Evolutionary conservation across 176 grass and related monocot species (phyloP), one percentile per base, ranked within the genome.

Genomic region (Aegilops umbellulata): DNA sequence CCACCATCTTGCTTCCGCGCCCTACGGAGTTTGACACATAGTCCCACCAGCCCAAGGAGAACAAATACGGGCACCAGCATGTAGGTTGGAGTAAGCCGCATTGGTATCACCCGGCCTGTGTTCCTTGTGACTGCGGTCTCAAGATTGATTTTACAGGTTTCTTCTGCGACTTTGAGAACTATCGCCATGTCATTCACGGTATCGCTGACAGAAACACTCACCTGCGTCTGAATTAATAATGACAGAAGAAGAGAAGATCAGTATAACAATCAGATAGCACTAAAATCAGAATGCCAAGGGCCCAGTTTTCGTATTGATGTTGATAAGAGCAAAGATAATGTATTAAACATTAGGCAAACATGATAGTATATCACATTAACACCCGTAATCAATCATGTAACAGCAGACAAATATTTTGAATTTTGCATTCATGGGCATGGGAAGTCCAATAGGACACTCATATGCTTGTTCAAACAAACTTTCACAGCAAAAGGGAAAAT

Each of bases 101-200:
- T 88, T 10, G 68, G 77, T 25, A 84, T 64, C 13, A 67, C 89
- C 67, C 53, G 84, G 51, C 78, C 69, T 79, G 74, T 68, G 41
- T 80, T 90, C 32, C 83, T 87, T 44, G 79, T 42, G 66, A 87
- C 83, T 47, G 84, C 87, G 31, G 36, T 90, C 66, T 77, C 88
- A 67, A 95, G 86, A 57, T 81, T 94, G 70, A 98, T 89, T 53
- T 29, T 88, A 74, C 97, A 98, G 24, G 71, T 79, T 31, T 88
- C 86, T 82, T 84, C 88, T 65, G 80, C 55, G 62, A 88, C 68
- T 84, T 84, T 82, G 27, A 98, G 81, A 83, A 91, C 65, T 85
- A 95, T 94, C 1, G 14, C 19, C 16, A 79, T 90, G 66, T 89
- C 65, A 15, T 89, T 92, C 78, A 80, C 69, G 44, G 79, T 57